Base-by-base conservation (phyloP, 352 stramenopile species). In the Globisporangium sylvaticum region DNA sequence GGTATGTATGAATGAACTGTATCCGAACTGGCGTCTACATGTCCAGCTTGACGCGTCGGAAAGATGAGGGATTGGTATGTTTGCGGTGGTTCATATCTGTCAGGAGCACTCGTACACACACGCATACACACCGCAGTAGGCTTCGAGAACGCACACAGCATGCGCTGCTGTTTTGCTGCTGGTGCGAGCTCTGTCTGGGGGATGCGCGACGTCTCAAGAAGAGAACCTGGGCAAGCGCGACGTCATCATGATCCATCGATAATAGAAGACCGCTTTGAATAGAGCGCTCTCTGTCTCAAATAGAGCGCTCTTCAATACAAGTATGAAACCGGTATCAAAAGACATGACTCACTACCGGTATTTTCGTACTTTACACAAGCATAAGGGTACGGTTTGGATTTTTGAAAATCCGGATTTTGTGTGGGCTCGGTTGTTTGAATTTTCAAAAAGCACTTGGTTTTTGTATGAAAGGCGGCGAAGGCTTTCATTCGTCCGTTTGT, bases 371-470 rank as follows among this genome's bases (percentile, higher is more conserved):
- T 37, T 27, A 14, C 27, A 15, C 2, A 10, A 14, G 1, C 12
- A 1, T 1, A 22, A 63, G 14, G 27, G 25, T 56, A 29, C 37
- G 10, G 9, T 62, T 34, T 62, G 22, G 5, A 24, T 52, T 63
- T 48, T 37, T 22, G 12, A 53, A 62, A 31, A 56, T 25, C 57
- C 18, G 22, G 22, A 29, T 44, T 65, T 57, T 66, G 44, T 24
- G 27, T 58, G 12, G 18, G 29, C 29, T 37, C 5, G 39, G 29
- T 22, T 50, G 42, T 69, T 69, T 69, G 54, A 69, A 69, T 65
- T 58, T 69, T 69, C 64, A 69, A 69, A 69, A 64, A 14, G 12
- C 55, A 46, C 27, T 58, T 42, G 59, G 27, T 2, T 3, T 65
- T 65, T 65, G 59, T 65, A 65, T 58, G 44, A 22, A 31, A 39